These are phyloP conservation scores for Mycogone perniciosa DNA, from an alignment of 2,329 filamentous ascomycete genomes.

Conservation along the genomic window DNA sequence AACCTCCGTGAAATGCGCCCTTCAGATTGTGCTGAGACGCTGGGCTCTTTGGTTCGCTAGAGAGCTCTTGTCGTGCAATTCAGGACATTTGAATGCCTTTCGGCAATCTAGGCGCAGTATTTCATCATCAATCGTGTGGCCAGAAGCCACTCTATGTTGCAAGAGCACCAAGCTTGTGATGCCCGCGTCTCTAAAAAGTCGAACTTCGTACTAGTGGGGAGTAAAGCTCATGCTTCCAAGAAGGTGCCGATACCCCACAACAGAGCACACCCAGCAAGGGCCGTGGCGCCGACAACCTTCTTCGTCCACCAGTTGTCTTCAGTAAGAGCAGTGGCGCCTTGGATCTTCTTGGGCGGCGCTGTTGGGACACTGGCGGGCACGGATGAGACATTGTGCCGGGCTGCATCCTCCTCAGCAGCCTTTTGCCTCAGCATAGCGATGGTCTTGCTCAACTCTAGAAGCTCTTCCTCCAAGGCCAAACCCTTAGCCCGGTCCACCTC, in stretches of 20 bases:
- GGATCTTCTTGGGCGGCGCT: conserved; percentile 24
- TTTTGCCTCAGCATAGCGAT: conserved; percentile 49
- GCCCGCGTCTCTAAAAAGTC: not conserved
- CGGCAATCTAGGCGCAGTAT: no score
- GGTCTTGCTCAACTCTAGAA: conserved; percentile 66
- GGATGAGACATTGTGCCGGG: conserved; percentile 21
- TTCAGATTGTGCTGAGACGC: no score
- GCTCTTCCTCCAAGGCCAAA: conserved; percentile 60
- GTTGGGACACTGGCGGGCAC: conserved; percentile 24
- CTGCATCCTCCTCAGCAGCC: conserved; percentile 40
- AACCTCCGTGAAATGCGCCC: no score
- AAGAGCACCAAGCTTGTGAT: not conserved
- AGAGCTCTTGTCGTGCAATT: no score
- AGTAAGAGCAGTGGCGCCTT: conserved; percentile 51
- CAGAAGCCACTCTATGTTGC: no score
- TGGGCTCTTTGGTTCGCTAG: no score
- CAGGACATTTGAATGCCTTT: no score
- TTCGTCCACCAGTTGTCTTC: conserved; percentile 63
- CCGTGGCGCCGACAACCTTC: conserved; percentile 56
- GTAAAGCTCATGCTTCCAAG: conserved; percentile 29
- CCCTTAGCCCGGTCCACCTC: conserved; percentile 67
- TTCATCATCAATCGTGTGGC: no score
- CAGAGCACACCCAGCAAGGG: conserved; percentile 54
- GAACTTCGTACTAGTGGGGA: not conserved
- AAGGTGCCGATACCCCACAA: conserved; percentile 54